These are phyloP conservation scores for Jacaranda mimosifolia DNA, from an alignment of 257 asterid genomes.

Conservation along the genomic window DNA sequence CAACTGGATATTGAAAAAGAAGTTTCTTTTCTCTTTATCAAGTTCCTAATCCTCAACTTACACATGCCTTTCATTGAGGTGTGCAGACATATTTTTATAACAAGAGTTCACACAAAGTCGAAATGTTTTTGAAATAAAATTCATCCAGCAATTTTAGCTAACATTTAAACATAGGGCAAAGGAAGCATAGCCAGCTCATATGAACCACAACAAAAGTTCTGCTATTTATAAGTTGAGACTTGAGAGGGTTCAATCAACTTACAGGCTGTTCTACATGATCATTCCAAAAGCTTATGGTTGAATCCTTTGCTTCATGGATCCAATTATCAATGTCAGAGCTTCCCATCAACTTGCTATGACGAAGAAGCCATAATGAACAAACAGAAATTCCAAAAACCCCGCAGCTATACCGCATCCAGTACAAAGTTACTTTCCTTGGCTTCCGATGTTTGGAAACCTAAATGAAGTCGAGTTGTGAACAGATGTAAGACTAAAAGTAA, in stretches of 20 bases:
- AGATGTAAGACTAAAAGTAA: constrained; percentile 29
- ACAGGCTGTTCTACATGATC: constrained; percentile 99
- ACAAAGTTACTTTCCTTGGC: constrained; percentile 76
- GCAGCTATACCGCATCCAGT: constrained; percentile 90
- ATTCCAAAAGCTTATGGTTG: constrained; percentile 84
- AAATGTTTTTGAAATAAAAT: constrained; percentile 10
- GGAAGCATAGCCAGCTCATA: constrained; percentile 30
- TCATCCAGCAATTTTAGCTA: constrained; percentile 18
- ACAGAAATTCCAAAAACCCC: constrained; percentile 81
- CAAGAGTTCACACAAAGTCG: constrained; percentile 5
- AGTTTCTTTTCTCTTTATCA: neutral
- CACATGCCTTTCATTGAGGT: constrained; percentile 11
- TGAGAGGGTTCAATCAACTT: constrained; percentile 43
- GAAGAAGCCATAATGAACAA: constrained; percentile 93
- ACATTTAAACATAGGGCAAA: constrained; percentile 16
- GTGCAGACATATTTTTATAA: neutral
- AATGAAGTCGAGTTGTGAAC: constrained; percentile 37
- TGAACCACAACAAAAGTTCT: constrained; percentile 14
- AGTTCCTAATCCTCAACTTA: constrained; percentile 7
- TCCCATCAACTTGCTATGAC: constrained; percentile 95
- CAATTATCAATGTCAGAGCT: constrained; percentile 97
- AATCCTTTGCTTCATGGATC: constrained; percentile 88
- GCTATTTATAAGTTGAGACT: constrained; percentile 18
- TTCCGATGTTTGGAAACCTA: constrained; percentile 86
- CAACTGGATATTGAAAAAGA: no score